These are phyloP conservation scores for Calonectria pseudoturangicola DNA, from an alignment of 2,329 filamentous ascomycete species.

Conservation along the genomic window DNA sequence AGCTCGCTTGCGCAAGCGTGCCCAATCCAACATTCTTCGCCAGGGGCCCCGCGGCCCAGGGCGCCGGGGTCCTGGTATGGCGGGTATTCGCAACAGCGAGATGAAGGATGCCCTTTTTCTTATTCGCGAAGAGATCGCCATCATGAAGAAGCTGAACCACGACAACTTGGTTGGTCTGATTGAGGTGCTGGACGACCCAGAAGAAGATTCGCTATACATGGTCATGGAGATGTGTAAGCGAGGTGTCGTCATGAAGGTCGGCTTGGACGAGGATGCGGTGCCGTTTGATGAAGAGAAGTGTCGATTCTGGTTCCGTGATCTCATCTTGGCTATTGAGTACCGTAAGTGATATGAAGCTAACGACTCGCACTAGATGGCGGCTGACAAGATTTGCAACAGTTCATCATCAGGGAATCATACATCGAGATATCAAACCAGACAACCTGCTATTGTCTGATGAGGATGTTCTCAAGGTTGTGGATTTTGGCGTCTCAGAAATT, in stretches of 20 bases:
- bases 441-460: conserved; percentile 93
- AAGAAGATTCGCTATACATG: conserved; percentile 98
- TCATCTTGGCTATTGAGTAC: conserved; percentile 97
- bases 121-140: conserved; percentile 96
- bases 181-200: conserved; percentile 95
- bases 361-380: too few species aligned
- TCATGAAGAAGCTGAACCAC: conserved; percentile 99
- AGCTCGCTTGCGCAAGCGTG: conserved; percentile 88
- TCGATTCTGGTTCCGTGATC: conserved; percentile 93
- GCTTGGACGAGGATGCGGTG: conserved; percentile 86
- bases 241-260: conserved; percentile 97
- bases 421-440: conserved; percentile 98
- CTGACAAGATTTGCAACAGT: conserved; percentile 68
- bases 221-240: conserved; percentile 99
- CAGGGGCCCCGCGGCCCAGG: conserved; percentile 63
- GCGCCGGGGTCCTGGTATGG: conserved; percentile 54
- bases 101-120: conserved; percentile 84
- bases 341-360: conserved; percentile 68
- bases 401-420: conserved; percentile 94
- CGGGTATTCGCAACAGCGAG: conserved; percentile 68
- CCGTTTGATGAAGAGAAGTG: conserved; percentile 90
- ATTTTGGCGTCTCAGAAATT: conserved; percentile 99
- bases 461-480: conserved; percentile 96
- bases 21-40: conserved; percentile 89
- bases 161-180: conserved; percentile 94